Percentiles rank a stretch among this genome's conserved stretches.
phyloP scores from a whole-genome alignment of 192 early-diverging fungal genomes.

The Coemansia sp. region DNA sequence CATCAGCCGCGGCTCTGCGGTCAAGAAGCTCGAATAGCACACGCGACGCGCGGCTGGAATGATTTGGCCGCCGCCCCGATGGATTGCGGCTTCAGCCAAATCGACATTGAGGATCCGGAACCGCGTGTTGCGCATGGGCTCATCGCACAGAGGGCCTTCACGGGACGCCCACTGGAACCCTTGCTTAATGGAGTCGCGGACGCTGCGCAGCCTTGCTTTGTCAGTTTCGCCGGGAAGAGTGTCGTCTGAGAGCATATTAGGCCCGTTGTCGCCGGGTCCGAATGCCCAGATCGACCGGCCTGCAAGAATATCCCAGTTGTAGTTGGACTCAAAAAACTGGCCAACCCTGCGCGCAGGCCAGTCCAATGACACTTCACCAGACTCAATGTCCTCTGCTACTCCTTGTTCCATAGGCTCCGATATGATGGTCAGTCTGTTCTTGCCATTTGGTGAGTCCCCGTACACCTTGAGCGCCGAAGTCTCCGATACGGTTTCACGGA shows the following conservation, averaged over 20 bases:
- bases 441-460: slow-evolving; percentile 98
- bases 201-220: slow-evolving; percentile 73
- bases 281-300: slow-evolving; percentile 97
- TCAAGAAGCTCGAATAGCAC: slow-evolving; percentile 94
- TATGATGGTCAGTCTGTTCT: slow-evolving; percentile 96
- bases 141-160: slow-evolving; percentile 96
- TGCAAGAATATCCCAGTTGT: slow-evolving; percentile 93
- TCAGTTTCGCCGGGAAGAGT: slow-evolving; percentile 90
- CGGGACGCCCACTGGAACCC: slow-evolving; percentile 98
- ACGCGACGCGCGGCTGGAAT: slow-evolving; percentile 96
- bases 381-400: slow-evolving; percentile 92
- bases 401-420: slow-evolving; percentile 90
- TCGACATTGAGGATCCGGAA: slow-evolving; percentile 89
- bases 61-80: slow-evolving; percentile 93
- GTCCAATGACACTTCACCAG: slow-evolving; percentile 63
- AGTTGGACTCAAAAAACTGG: slow-evolving; percentile 79
- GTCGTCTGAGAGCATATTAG: slow-evolving; percentile 94
- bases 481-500: slow-evolving; percentile 95
- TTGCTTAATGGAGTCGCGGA: slow-evolving; percentile 85
- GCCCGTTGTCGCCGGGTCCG: slow-evolving; percentile 87
- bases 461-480: slow-evolving; percentile 92
- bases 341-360: slow-evolving; percentile 77
- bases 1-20: slow-evolving; percentile 94
- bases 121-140: slow-evolving; percentile 95
- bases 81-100: slow-evolving; percentile 83